phyloP scores from a whole-genome alignment of 345 rosid species.

The Firmiana major region DNA sequence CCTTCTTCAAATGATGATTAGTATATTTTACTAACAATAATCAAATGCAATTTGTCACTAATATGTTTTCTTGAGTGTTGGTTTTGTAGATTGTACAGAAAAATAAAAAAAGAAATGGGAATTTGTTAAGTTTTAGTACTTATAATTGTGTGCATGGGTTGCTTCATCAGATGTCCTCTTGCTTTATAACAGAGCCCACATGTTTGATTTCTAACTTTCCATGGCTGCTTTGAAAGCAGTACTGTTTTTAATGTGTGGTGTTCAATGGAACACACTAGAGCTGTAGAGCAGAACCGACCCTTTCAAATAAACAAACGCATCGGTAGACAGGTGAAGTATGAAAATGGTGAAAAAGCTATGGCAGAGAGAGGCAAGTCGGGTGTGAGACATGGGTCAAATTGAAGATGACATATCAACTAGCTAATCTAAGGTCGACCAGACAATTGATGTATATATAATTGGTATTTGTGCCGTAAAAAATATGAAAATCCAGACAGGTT shows the following conservation, averaged over 20 bases:
- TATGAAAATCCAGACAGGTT: too few species aligned
- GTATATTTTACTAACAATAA: not conserved
- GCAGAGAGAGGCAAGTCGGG: not conserved
- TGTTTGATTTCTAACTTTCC: not conserved
- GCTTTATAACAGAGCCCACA: not conserved
- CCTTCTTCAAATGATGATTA: not conserved
- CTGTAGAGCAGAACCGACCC: not conserved
- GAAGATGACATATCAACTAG: conserved; percentile 28
- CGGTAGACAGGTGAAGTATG: not conserved
- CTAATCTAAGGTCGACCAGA: not conserved
- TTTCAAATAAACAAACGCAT: not conserved
- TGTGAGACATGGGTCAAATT: conserved; percentile 11
- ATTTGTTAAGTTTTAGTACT: not conserved
- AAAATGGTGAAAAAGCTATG: not conserved
- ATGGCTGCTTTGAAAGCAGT: not conserved
- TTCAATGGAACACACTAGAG: not conserved
- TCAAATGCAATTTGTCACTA: not conserved
- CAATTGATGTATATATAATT: too few species aligned
- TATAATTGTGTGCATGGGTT: not conserved
- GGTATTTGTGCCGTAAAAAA: too few species aligned
- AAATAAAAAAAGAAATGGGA: not conserved
- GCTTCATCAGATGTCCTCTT: not conserved
- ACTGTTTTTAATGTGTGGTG: not conserved
- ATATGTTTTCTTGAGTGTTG: not conserved
- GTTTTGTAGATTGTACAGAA: not conserved